Percentiles rank a stretch among this genome's conserved stretches.
Evolutionary conservation across 2,329 filamentous ascomycete species (phyloP).

Genomic region (Monosporascus sp.): DNA sequence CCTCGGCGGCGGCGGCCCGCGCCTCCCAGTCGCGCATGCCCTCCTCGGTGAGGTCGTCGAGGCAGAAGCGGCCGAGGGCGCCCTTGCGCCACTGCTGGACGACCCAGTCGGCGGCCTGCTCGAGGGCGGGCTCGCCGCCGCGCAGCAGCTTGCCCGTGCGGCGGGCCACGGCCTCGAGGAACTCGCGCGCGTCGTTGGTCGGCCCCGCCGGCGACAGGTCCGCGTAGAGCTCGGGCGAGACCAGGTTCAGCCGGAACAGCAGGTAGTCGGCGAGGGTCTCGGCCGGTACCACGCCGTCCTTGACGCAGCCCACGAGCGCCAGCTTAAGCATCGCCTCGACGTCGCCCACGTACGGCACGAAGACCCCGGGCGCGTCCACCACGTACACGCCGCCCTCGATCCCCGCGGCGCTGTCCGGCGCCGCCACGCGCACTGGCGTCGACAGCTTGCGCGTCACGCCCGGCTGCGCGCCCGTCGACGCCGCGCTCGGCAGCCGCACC

Average conservation of each 20-base stretch:
- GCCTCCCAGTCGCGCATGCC: slow-evolving; percentile 34
- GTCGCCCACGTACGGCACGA: slow-evolving; percentile 83
- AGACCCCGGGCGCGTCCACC: slow-evolving; percentile 90
- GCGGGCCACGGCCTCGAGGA: slow-evolving; percentile 65
- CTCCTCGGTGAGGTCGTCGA: slow-evolving; percentile 68
- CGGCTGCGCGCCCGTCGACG: slow-evolving; percentile 78
- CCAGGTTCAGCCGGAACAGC: slow-evolving; percentile 73
- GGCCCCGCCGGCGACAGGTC: slow-evolving; percentile 50
- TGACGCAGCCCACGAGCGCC: slow-evolving; percentile 84
- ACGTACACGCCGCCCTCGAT: slow-evolving; percentile 67
- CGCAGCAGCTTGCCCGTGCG: slow-evolving; percentile 72
- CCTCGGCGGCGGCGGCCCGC: slow-evolving; percentile 33
- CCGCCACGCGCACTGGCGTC: slow-evolving; percentile 71
- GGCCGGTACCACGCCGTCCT: slow-evolving; percentile 75
- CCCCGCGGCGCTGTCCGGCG: slow-evolving; percentile 19
- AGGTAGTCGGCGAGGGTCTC: slow-evolving; percentile 85
- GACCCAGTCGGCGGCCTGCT: slow-evolving; percentile 72
- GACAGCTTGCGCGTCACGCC: slow-evolving; percentile 84
- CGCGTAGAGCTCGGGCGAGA: slow-evolving; percentile 56
- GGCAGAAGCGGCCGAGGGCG: slow-evolving; percentile 65
- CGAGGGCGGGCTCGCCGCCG: slow-evolving; percentile 64
- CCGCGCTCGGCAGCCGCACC: slow-evolving; percentile 58
- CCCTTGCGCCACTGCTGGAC: slow-evolving; percentile 79
- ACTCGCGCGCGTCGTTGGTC: slow-evolving; percentile 75
- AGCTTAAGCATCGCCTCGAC: slow-evolving; percentile 90